A percentile compares a stretch with the other conserved stretches of the same genome.
These are phyloP conservation scores for Ophiostoma pallidulum DNA, from an alignment of 2,329 filamentous ascomycete species.

Conservation along the genomic window DNA sequence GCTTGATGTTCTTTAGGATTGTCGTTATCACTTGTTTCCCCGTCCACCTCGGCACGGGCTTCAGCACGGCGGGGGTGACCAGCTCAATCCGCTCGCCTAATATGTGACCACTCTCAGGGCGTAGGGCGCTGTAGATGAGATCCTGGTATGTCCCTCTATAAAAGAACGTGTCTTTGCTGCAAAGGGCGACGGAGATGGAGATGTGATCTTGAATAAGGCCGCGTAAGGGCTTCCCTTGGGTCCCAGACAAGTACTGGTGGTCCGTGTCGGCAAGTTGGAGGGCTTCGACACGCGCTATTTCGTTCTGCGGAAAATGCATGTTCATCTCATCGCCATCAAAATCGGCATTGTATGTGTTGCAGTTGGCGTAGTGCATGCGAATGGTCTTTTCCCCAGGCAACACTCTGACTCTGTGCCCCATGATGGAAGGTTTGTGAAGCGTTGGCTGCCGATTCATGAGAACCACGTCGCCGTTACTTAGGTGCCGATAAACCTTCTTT, in stretches of 20 bases:
- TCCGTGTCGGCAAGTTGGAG: conserved; percentile 92
- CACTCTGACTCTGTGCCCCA: conserved; percentile 91
- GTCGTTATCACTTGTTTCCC: conserved; percentile 94
- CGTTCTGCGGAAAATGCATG: conserved; percentile 98
- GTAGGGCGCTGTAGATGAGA: conserved; percentile 79
- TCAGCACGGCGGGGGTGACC: conserved; percentile 70
- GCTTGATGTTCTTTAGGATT: conserved; percentile 84
- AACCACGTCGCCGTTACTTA: conserved; percentile 94
- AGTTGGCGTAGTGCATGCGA: conserved; percentile 99
- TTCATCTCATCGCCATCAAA: conserved; percentile 99
- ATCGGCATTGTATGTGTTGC: conserved; percentile 98
- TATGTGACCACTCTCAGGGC: conserved; percentile 85
- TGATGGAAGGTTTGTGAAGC: conserved; percentile 96
- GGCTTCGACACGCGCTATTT: conserved; percentile 85
- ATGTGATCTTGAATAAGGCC: conserved; percentile 98
- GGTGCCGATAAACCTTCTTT: conserved; percentile 93
- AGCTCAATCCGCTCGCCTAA: conserved; percentile 72
- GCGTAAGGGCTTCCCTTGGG: conserved; percentile 83
- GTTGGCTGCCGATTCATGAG: conserved; percentile 98
- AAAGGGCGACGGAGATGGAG: conserved; percentile 84
- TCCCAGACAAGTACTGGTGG: conserved; percentile 91
- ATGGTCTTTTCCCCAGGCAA: conserved; percentile 93
- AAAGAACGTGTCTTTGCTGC: conserved; percentile 86
- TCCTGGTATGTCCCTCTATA: conserved; percentile 82
- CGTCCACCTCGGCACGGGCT: conserved; percentile 77